These are phyloP conservation scores for Sordariomycetes sp. DNA, from an alignment of 2,329 filamentous ascomycete species.

Conservation along the genomic window DNA sequence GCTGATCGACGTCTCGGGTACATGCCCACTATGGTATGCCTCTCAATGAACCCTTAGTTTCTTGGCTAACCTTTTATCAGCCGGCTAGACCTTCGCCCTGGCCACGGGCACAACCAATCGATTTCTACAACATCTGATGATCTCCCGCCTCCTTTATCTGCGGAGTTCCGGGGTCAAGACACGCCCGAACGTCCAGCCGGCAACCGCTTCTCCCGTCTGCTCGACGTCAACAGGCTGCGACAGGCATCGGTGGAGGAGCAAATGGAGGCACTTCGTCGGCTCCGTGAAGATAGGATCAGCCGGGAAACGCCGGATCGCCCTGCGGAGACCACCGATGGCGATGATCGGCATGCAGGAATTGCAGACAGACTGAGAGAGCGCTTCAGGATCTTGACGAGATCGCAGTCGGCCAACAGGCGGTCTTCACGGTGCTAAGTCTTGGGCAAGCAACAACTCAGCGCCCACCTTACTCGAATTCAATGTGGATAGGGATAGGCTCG, in stretches of 20 bases:
- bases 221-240: constrained; percentile 48
- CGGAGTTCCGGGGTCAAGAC: constrained; percentile 26
- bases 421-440: no score
- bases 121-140: constrained; percentile 8
- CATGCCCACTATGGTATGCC: constrained; percentile 59
- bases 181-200: constrained; percentile 22
- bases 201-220: constrained; percentile 39
- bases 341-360: constrained; percentile 29
- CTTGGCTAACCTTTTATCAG: constrained; percentile 18
- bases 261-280: constrained; percentile 47
- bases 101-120: constrained; percentile 14
- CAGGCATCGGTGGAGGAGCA: constrained; percentile 53
- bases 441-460: no score
- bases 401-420: constrained; percentile 24
- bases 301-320: constrained; percentile 4
- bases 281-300: constrained; percentile 17
- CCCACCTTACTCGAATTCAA: no score
- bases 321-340: constrained; percentile 13
- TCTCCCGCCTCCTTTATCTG: constrained; percentile 30
- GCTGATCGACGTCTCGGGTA: constrained; percentile 61
- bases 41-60: background rate
- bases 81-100: constrained; percentile 44
- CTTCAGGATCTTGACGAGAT: constrained; percentile 41
- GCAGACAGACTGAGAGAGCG: constrained; percentile 41
- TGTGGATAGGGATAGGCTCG: no score